Base-by-base conservation (phyloP, 1,284 basidiomycete species). In the Ceratobasidium sp. region DNA sequence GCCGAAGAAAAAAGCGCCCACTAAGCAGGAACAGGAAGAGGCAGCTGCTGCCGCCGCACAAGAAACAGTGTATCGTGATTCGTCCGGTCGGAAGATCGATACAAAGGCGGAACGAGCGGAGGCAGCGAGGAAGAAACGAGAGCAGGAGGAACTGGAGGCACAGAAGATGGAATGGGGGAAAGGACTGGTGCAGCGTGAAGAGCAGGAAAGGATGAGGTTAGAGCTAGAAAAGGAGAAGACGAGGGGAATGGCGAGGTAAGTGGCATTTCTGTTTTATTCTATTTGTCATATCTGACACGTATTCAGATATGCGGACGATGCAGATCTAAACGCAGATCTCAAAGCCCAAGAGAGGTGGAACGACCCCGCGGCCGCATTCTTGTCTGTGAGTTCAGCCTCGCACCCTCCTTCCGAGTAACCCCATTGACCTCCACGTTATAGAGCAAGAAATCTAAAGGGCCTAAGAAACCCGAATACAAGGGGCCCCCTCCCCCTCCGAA, bases 91-190 rank as follows among this genome's bases (percentile, higher is more conserved):
- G 78, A 93, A 93, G 83, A 94, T 99, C 72, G 96, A 99, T 79
- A 89, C 94, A 60, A 93, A 93, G 80, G 89, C 92, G 0, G 92
- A 92, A 50, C 89, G 89, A 64, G 96, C 92, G 19, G 95, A 97
- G 79, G 93, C 94, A 47, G 91, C 91, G 60, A 84, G 89, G 77
- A 83, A 88, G 80, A 94, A 95, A 80, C 87, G 93, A 31, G 92
- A 94, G 80, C 85, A 87, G 76, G 90, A 95, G 81, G 91, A 96
- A 82, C 91, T 90, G 81, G 94, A 96, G 80, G 92, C 91, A 69
- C 88, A 91, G 82, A 96, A 95, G 85, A 93, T 96, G 91, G 93
- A 97, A 81, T 99, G 98, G 98, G 94, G 93, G 0, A 98, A 97
- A 83, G 98, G 98, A 29, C 80, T 98, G 44, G 91, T 94, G 29